Conservation (phyloP, 1,284 basidiomycete genomes). For the Ceratobasidium sp. region DNA sequence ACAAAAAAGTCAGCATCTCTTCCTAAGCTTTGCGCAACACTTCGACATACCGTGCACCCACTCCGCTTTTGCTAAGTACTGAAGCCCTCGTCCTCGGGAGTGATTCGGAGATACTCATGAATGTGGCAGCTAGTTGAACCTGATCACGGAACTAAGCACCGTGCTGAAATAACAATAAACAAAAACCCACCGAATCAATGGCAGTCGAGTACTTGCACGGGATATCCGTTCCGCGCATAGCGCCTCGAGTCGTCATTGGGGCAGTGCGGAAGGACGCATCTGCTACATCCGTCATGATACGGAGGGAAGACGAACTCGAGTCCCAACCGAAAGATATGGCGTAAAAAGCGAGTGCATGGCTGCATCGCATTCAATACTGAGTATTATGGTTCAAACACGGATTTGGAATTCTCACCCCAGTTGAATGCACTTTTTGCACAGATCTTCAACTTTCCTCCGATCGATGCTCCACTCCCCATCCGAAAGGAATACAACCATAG, state of each 20-base stretch:
- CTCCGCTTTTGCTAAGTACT: no score
- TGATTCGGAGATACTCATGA: no score
- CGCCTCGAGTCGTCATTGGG: conserved; percentile 58
- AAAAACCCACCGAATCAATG: conserved; percentile 62
- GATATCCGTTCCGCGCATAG: conserved; percentile 54
- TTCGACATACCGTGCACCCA: no score
- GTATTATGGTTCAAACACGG: no score
- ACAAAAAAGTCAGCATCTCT: no score
- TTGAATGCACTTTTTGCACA: conserved; percentile 60
- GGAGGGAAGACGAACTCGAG: conserved; percentile 53
- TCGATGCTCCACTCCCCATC: conserved; percentile 63
- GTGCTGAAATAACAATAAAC: background rate
- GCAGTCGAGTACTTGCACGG: conserved; percentile 64
- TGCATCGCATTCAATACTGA: conserved; percentile 50
- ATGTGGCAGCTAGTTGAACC: conserved; percentile 68
- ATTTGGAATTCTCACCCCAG: conserved; percentile 57
- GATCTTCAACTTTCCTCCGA: conserved; percentile 59
- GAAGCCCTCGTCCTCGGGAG: no score
- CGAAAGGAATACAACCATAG: conserved; percentile 69
- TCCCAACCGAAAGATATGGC: conserved; percentile 65
- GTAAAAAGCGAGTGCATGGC: conserved; percentile 68
- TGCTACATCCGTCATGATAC: conserved; percentile 66
- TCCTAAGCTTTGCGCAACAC: no score
- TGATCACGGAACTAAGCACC: conserved; percentile 50
- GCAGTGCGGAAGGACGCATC: conserved; percentile 61